Percentiles rank a stretch among this genome's conserved stretches.
Conservation (phyloP, 2,329 filamentous ascomycete genomes). For the Ceratocystis smalleyi region DNA sequence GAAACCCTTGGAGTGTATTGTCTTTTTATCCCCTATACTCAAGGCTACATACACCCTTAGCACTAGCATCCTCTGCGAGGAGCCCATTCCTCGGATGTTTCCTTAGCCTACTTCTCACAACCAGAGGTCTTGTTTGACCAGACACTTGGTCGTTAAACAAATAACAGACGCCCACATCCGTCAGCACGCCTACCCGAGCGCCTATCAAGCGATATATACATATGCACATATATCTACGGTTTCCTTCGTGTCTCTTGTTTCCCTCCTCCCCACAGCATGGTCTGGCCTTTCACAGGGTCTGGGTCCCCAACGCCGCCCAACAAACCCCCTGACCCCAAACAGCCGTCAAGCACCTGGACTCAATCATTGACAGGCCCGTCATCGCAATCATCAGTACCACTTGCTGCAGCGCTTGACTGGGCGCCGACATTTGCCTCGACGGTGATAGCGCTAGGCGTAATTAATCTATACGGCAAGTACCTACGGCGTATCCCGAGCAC, state of each 20-base stretch:
- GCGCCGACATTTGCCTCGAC: constrained; percentile 26
- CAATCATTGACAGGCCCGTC: constrained; percentile 24
- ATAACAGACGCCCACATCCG: not conserved
- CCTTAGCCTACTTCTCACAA: not conserved
- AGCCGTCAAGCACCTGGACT: constrained; percentile 25
- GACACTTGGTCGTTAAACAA: not conserved
- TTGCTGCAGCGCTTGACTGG: constrained; percentile 28
- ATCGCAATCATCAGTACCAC: constrained; percentile 17
- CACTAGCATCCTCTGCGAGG: not conserved
- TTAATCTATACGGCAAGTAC: constrained; percentile 54
- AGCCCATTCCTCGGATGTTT: not conserved
- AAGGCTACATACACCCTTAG: not conserved
- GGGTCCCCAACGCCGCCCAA: not conserved
- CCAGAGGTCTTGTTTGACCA: not conserved
- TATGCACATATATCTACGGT: not conserved
- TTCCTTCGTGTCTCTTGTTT: not conserved
- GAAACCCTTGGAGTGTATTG: not conserved
- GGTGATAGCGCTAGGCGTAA: constrained; percentile 25
- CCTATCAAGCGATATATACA: not conserved
- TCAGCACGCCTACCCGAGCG: not conserved
- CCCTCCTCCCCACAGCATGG: constrained; percentile 21
- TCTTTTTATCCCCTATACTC: not conserved
- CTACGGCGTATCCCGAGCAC: constrained; percentile 72
- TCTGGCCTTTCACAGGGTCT: constrained; percentile 29
- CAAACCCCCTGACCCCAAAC: constrained; percentile 19